These are phyloP conservation scores for Allomyces javanicus DNA, from an alignment of 192 early-diverging fungal species.

Conservation along the genomic window DNA sequence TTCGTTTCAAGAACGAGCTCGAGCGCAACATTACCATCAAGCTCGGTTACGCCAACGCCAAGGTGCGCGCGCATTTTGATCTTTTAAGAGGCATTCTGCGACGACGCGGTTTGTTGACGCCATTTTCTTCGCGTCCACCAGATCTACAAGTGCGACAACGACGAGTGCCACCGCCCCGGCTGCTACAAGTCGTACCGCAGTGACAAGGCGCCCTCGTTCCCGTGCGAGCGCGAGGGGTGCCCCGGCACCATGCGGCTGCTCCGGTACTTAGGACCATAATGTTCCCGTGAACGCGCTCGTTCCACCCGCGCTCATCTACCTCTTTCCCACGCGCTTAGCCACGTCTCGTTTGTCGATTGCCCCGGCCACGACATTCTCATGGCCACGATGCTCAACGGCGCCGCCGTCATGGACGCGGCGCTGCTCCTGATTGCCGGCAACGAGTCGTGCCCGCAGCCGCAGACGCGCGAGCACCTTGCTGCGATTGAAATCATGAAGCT, in stretches of 20 bases:
- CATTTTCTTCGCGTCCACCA: conserved; percentile 7
- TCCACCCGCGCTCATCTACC: neutral
- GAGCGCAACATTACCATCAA: conserved; percentile 99
- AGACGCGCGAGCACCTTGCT: conserved; percentile 95
- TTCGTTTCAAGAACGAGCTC: conserved; percentile 93
- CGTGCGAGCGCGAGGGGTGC: conserved; percentile 74
- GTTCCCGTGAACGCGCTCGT: neutral
- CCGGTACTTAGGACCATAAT: conserved; percentile 17
- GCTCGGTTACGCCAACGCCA: conserved; percentile 97
- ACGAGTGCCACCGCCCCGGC: conserved; percentile 81
- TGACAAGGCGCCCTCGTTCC: conserved; percentile 63
- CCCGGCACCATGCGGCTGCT: conserved; percentile 66
- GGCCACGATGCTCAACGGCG: conserved; percentile 98
- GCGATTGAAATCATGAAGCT: conserved; percentile 99
- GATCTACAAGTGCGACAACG: conserved; percentile 94
- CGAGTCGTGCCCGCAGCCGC: conserved; percentile 96
- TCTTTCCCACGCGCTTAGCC: conserved; percentile 24
- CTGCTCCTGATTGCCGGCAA: conserved; percentile 93
- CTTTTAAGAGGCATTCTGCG: neutral
- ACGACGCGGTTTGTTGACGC: neutral
- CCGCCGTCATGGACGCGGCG: conserved; percentile 97
- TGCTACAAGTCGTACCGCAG: conserved; percentile 81
- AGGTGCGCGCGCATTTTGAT: conserved; percentile 23
- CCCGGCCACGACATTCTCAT: conserved; percentile 99
- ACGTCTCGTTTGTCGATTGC: conserved; percentile 97